A percentile compares a stretch with the other conserved stretches of the same genome.
Evolutionary conservation across 805 yeast species (phyloP).

Genomic region (Yarrowia sp.): DNA sequence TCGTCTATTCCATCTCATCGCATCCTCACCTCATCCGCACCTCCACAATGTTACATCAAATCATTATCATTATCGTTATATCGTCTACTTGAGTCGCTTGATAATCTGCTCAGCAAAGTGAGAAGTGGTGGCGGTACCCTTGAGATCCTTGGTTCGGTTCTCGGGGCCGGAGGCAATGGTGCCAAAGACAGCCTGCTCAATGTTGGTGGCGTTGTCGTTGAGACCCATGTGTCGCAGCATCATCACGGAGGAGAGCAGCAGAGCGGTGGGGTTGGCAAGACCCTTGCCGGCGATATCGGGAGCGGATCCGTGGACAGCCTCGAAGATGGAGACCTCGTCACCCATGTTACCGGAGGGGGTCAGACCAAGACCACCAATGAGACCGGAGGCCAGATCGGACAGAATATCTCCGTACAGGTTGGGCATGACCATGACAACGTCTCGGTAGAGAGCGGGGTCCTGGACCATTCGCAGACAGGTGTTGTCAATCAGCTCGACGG

Average conservation of each 20-base stretch:
- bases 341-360: conserved; percentile 99
- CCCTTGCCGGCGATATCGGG: conserved; percentile 99
- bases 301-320: conserved; percentile 99
- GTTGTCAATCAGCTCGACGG: conserved; percentile 89
- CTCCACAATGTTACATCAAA: conserved; percentile 1
- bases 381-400: conserved; percentile 96
- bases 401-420: conserved; percentile 98
- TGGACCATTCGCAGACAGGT: conserved; percentile 86
- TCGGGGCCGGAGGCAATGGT: conserved; percentile 95
- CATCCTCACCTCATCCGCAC: too few species aligned
- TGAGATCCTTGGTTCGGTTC: conserved; percentile 94
- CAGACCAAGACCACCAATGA: conserved; percentile 97
- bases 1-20: not conserved
- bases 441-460: conserved; percentile 82
- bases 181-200: conserved; percentile 77
- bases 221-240: conserved; percentile 99
- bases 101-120: conserved; percentile 93
- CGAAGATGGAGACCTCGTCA: conserved; percentile 94
- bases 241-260: conserved; percentile 93
- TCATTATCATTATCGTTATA: conserved; percentile 24
- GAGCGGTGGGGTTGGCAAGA: conserved; percentile 97
- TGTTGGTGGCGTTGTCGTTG: conserved; percentile 71
- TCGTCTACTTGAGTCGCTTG: conserved; percentile 47
- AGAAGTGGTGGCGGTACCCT: conserved; percentile 83
- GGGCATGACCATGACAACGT: conserved; percentile 96